These are phyloP conservation scores for Ophiostoma triangulosporum DNA, from an alignment of 2,329 filamentous ascomycete species.

Conservation along the genomic window DNA sequence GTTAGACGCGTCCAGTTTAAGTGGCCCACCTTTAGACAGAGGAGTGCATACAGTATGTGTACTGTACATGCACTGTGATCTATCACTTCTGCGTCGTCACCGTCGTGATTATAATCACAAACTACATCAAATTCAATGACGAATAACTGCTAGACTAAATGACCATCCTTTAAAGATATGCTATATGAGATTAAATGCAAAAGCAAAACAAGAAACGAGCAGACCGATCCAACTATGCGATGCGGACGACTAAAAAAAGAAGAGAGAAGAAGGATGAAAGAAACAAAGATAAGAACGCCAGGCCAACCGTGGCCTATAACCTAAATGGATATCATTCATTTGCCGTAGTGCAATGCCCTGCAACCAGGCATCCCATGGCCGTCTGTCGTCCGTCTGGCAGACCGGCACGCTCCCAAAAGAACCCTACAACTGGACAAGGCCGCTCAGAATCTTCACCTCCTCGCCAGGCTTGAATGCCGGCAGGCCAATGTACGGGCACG, in stretches of 20 bases:
- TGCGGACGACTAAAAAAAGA: no score
- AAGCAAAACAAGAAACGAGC: neutral
- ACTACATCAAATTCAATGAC: no score
- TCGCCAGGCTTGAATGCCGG: conserved; percentile 96
- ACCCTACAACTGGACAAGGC: conserved; percentile 62
- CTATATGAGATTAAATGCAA: no score
- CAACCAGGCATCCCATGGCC: neutral
- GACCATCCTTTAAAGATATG: no score
- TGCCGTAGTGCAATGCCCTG: neutral
- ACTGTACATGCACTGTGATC: no score
- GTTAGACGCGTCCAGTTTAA: neutral
- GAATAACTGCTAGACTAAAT: no score
- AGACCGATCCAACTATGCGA: no score
- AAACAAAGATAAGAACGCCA: neutral
- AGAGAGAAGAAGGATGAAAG: neutral
- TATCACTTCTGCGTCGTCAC: no score
- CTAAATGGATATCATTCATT: conserved; percentile 1
- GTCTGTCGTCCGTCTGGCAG: neutral
- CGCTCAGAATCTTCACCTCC: conserved; percentile 78
- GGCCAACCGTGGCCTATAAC: neutral
- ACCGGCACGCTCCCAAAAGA: neutral
- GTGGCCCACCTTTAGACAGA: neutral
- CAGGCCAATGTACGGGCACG: conserved; percentile 72
- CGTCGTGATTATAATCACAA: no score
- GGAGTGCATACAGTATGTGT: neutral